phyloP scores from a whole-genome alignment of 2,329 filamentous ascomycete species.

The Pseudocercospora macadamiae region DNA sequence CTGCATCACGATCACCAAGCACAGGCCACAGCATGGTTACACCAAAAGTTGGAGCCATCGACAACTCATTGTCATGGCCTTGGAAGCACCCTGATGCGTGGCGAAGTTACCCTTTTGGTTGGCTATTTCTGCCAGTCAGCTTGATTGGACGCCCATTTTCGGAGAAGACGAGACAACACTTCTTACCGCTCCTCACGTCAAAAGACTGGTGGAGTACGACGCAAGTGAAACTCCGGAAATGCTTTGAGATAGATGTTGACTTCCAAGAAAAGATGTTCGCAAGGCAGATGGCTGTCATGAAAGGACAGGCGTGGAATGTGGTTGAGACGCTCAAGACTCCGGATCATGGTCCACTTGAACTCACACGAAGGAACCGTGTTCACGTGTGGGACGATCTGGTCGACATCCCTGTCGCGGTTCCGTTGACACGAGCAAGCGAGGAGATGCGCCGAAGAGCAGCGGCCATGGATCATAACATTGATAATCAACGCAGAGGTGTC shows the following conservation, averaged over 20 bases:
- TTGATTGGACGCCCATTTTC: conserved; percentile 96
- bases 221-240: conserved; percentile 77
- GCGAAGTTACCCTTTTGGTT: conserved; percentile 94
- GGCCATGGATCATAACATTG: conserved; percentile 25
- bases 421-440: conserved; percentile 80
- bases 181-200: conserved; percentile 91
- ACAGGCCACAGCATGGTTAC: conserved; percentile 53
- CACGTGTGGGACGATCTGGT: conserved; percentile 98
- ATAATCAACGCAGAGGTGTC: conserved; percentile 8
- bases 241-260: conserved; percentile 90
- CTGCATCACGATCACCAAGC: conserved; percentile 53
- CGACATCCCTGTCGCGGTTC: conserved; percentile 91
- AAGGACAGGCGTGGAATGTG: conserved; percentile 98
- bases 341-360: conserved; percentile 90
- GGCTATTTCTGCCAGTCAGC: conserved; percentile 95
- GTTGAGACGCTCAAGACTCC: conserved; percentile 92
- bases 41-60: conserved; percentile 87
- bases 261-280: conserved; percentile 99
- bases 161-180: conserved; percentile 88
- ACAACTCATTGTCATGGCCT: conserved; percentile 97
- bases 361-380: conserved; percentile 86
- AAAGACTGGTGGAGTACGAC: conserved; percentile 98
- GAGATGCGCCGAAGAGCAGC: conserved; percentile 71
- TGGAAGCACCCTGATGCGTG: conserved; percentile 98
- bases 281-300: conserved; percentile 98